A percentile compares a stretch with the other conserved stretches of the same genome.
Evolutionary conservation across 2,329 filamentous ascomycete species (phyloP).

Genomic region (Zymoseptoria crescenta): DNA sequence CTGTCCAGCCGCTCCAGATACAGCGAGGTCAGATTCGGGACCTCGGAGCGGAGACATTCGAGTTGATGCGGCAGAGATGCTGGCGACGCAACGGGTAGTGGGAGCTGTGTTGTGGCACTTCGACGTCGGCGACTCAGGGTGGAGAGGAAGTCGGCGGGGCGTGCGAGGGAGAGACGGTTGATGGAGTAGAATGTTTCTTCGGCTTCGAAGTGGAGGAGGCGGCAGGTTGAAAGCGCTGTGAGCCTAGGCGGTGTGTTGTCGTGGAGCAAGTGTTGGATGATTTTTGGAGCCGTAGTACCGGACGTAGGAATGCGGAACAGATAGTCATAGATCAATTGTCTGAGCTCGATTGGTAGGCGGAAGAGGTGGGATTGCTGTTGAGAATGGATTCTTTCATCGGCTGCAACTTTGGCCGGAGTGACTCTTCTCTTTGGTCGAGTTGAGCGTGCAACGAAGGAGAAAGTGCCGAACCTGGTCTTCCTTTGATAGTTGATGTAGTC

Average conservation of each 20-base stretch:
- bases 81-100: background rate
- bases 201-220: background rate
- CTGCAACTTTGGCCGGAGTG: too few relatives aligned
- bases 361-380: conserved; percentile 2
- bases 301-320: background rate
- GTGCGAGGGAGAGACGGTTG: background rate
- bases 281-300: background rate
- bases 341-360: conserved; percentile 1
- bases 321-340: conserved; percentile 2
- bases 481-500: too few relatives aligned
- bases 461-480: too few relatives aligned
- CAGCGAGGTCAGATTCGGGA: background rate
- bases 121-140: background rate
- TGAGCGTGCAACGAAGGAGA: too few relatives aligned
- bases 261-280: background rate
- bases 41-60: background rate
- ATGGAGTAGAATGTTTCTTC: background rate
- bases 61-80: background rate
- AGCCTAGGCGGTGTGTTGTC: background rate
- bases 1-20: background rate
- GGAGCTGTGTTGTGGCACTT: background rate
- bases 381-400: background rate
- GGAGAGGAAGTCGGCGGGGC: background rate
- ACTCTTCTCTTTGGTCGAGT: too few relatives aligned
- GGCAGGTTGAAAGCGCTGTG: background rate